A percentile compares a stretch with the other conserved stretches of the same genome.
Conservation (phyloP, 345 rosid species). For the Balakata baccata region DNA sequence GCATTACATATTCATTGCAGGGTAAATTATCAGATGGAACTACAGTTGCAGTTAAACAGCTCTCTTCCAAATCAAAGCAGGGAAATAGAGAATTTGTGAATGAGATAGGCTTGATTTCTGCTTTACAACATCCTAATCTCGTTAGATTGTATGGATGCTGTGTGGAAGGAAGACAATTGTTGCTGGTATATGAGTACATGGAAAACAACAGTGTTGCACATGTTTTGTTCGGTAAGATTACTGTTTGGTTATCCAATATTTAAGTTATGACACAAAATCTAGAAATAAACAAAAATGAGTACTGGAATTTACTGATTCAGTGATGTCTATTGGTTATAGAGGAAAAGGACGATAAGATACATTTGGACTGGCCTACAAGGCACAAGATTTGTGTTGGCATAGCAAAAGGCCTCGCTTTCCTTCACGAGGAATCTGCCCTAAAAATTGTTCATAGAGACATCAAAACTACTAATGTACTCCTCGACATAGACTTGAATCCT, state of each 20-base stretch:
- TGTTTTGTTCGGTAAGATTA: constrained; percentile 51
- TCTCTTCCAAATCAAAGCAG: constrained; percentile 65
- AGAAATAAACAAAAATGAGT: not conserved
- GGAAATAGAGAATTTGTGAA: constrained; percentile 70
- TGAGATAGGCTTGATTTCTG: constrained; percentile 66
- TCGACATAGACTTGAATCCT: constrained; percentile 48
- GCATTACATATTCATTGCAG: constrained; percentile 24
- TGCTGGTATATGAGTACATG: constrained; percentile 63
- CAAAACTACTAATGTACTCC: constrained; percentile 66
- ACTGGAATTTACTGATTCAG: not conserved
- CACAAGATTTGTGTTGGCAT: constrained; percentile 62
- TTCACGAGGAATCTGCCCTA: constrained; percentile 65
- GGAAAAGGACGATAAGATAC: constrained; percentile 28
- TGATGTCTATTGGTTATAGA: not conserved
- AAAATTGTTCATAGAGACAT: constrained; percentile 75
- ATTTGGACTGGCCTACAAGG: constrained; percentile 62
- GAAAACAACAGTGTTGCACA: constrained; percentile 60
- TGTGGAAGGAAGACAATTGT: constrained; percentile 52
- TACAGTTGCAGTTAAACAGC: constrained; percentile 64
- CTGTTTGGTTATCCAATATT: not conserved
- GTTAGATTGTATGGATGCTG: constrained; percentile 68
- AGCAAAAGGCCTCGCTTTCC: constrained; percentile 62
- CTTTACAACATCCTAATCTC: constrained; percentile 68
- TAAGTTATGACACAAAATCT: not conserved
- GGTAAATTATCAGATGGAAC: constrained; percentile 59